Conservation (phyloP, 208 protist genomes). For the Borovskyia barvae region DNA sequence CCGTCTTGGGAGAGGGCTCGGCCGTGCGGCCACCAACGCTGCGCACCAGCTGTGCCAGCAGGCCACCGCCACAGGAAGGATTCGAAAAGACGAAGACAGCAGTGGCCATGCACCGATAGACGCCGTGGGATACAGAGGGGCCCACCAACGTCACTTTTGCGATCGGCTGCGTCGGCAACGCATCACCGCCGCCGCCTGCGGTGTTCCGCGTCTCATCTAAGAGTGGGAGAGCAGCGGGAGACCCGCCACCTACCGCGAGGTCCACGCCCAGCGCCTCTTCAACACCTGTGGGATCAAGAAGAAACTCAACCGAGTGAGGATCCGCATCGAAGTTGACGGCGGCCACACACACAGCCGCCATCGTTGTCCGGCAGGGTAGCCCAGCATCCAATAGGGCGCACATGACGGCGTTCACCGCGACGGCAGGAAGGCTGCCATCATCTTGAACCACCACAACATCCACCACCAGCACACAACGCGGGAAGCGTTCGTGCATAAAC, state of each 20-base stretch:
- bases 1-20: background rate
- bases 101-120: constrained; percentile 22
- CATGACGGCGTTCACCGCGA: constrained; percentile 82
- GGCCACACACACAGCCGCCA: constrained; percentile 65
- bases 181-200: background rate
- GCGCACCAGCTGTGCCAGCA: constrained; percentile 46
- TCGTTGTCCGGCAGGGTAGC: constrained; percentile 76
- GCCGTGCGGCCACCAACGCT: background rate
- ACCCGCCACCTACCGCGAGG: background rate
- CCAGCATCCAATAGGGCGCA: constrained; percentile 82
- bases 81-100: constrained; percentile 74
- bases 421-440: constrained; percentile 68
- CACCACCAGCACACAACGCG: constrained; percentile 56
- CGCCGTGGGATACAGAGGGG: background rate
- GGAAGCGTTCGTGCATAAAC: constrained; percentile 56
- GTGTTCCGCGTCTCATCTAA: too few relatives aligned
- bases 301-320: constrained; percentile 8
- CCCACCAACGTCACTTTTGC: background rate
- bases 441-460: constrained; percentile 68
- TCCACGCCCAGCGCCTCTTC: constrained; percentile 49
- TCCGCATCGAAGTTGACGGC: constrained; percentile 11
- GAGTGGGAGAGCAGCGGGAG: too few relatives aligned
- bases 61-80: constrained; percentile 37
- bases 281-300: constrained; percentile 61
- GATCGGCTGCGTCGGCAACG: background rate